Evolutionary conservation across 352 stramenopile species (phyloP).

Genomic region (Phytopythium ostracodes): DNA sequence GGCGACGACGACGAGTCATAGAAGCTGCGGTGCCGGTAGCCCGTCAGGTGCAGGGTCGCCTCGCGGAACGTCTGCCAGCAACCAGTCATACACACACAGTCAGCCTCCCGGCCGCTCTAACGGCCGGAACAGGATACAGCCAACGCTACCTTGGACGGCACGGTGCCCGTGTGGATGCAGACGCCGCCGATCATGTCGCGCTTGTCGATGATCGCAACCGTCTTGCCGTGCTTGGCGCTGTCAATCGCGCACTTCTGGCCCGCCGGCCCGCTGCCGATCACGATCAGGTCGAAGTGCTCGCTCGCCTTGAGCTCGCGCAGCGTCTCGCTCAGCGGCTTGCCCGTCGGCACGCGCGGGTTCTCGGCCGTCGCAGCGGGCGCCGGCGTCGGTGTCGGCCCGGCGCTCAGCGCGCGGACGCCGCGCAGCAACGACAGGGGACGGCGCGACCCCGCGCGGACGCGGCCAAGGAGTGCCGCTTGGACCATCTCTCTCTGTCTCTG

Average conservation of each 20-base stretch:
- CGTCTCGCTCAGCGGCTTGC: conserved; percentile 49
- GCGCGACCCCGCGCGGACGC: background rate
- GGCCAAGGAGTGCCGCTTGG: conserved; percentile 2
- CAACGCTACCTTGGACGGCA: conserved; percentile 87
- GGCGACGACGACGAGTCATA: conserved; percentile 74
- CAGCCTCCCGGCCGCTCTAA: too few relatives aligned
- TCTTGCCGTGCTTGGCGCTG: conserved; percentile 81
- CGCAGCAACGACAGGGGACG: background rate
- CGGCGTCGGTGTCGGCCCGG: background rate
- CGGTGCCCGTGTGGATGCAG: conserved; percentile 87
- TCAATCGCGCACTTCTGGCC: conserved; percentile 90
- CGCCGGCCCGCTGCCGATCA: conserved; percentile 85
- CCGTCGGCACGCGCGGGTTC: background rate
- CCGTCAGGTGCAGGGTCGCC: conserved; percentile 85
- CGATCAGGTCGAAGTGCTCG: conserved; percentile 88
- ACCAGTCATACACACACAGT: background rate
- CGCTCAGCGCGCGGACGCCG: background rate
- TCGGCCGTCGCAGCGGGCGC: background rate
- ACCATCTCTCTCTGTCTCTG: background rate
- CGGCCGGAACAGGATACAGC: too few relatives aligned
- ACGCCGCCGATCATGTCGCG: conserved; percentile 84
- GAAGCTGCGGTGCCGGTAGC: conserved; percentile 85
- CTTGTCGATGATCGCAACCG: conserved; percentile 88
- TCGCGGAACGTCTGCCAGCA: conserved; percentile 83
- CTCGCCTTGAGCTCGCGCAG: conserved; percentile 78